Base-by-base conservation (phyloP, 2,329 filamentous ascomycete species). In the Epichloe glyceriae region DNA sequence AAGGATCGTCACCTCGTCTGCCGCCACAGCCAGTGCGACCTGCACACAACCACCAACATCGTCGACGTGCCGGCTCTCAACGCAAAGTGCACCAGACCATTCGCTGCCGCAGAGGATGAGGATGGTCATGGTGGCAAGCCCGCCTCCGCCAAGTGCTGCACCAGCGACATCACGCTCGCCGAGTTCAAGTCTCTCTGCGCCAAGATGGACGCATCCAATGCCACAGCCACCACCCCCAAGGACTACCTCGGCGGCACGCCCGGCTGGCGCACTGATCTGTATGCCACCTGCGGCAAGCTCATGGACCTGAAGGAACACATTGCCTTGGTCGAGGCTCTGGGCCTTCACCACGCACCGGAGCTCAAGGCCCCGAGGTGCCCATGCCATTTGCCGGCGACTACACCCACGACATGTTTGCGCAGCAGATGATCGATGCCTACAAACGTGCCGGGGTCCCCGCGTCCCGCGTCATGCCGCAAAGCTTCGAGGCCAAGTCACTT, bases 41-140 rank as follows among this genome's bases (percentile, higher is more conserved):
- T 85, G 40, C 81, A 85, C 68, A 81, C 77, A 20, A 85, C 82
- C 8, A 85, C 82, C 61, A 78, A 86, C 67, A 83, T 86, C 60
- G 72, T 85, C 55, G 63, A 71, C 46, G 71, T 75, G 47, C 78
- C 82, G 11, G 74, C 78, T 55, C 75, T 85, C 47, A 79, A 78
- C 53, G 73, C 73, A 50, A 85, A 85, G 66, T 85, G 82, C 67
- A 78, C 74, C 3, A 62, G 65, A 49, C 80, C 79, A 0, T 86
- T 86, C 64, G 65, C 63, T n/a, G 77, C 82, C 0, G 74, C 78
- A 4, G 63, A 64, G 15, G 22, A 26, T 7, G 22, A n/a, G n/a
- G n/a, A 26, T 26, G 22, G 6, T 2, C 22, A 8, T 26, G 26
- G 26, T 8, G 26, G 73, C 49, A 59, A 57, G 50, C 60, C 70